phyloP scores from a whole-genome alignment of 441 rosid species.

The Croton laevigatus region DNA sequence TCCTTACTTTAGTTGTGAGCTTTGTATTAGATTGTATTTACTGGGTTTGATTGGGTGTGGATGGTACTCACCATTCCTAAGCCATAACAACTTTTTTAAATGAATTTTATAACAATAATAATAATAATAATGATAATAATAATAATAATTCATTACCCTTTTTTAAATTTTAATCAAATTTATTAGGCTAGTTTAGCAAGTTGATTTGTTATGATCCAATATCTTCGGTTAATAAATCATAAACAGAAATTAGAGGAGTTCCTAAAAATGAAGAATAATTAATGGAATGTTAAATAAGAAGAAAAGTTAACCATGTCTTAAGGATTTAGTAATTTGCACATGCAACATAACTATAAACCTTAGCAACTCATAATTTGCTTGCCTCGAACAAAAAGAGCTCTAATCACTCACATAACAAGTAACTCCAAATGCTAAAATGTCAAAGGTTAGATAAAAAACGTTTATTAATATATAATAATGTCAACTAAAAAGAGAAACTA shows the following conservation, averaged over 20 bases:
- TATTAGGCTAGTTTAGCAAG: too few relatives aligned
- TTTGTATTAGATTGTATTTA: too few relatives aligned
- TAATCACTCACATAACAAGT: slow-evolving; percentile 32
- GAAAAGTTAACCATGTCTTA: slow-evolving; percentile 30
- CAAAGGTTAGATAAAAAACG: neutral
- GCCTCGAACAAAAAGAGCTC: slow-evolving; percentile 21
- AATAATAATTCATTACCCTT: too few relatives aligned
- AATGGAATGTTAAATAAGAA: neutral
- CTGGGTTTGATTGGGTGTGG: too few relatives aligned
- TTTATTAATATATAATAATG: neutral
- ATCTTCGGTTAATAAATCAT: too few relatives aligned
- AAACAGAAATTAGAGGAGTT: neutral
- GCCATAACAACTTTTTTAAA: too few relatives aligned
- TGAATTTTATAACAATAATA: too few relatives aligned
- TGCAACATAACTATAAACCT: slow-evolving; percentile 29
- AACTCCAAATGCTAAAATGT: neutral
- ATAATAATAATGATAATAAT: too few relatives aligned
- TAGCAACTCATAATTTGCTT: slow-evolving; percentile 27
- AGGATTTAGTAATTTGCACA: slow-evolving; percentile 39
- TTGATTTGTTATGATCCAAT: too few relatives aligned
- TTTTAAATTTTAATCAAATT: too few relatives aligned
- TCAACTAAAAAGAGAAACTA: neutral
- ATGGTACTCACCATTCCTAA: too few relatives aligned
- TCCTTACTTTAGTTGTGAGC: too few relatives aligned
- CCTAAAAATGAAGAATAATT: neutral